Conservation (phyloP, 352 stramenopile species). For the Globisporangium apiculatum region DNA sequence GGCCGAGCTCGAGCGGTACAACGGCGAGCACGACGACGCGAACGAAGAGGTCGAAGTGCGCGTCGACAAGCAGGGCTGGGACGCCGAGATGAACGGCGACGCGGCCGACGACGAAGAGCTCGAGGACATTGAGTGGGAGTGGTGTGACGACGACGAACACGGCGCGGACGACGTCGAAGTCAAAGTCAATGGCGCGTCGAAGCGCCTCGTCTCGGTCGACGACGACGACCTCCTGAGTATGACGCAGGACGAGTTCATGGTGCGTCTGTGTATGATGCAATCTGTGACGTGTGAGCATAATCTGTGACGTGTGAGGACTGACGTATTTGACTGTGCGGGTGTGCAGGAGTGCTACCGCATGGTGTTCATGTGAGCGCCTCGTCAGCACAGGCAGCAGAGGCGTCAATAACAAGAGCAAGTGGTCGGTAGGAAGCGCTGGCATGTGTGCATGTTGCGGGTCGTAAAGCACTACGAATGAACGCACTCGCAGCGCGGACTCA, state of each 20-base stretch:
- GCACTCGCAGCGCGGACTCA: neutral
- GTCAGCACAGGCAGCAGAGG: neutral
- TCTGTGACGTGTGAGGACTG: neutral
- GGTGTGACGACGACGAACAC: slow-evolving; percentile 58
- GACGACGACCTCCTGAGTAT: slow-evolving; percentile 80
- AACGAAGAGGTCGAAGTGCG: slow-evolving; percentile 71
- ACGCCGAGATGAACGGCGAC: slow-evolving; percentile 77
- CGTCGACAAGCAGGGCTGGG: slow-evolving; percentile 79
- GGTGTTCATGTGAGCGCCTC: slow-evolving; percentile 24
- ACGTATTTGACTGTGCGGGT: neutral
- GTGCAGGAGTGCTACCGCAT: slow-evolving; percentile 65
- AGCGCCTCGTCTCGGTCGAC: slow-evolving; percentile 58
- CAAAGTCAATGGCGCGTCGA: slow-evolving; percentile 56
- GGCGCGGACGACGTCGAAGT: slow-evolving; percentile 39
- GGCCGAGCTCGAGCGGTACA: slow-evolving; percentile 79
- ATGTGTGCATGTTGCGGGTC: no score
- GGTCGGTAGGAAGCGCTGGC: no score
- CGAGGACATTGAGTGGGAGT: slow-evolving; percentile 82
- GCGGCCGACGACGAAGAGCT: slow-evolving; percentile 67
- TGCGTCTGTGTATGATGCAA: slow-evolving; percentile 16
- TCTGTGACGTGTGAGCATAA: neutral
- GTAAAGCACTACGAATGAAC: no score
- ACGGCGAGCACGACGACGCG: slow-evolving; percentile 67
- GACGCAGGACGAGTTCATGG: slow-evolving; percentile 82
- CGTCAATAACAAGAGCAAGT: no score